Percentiles rank a stretch among this genome's conserved stretches.
Evolutionary conservation across 495 filamentous ascomycete species (phyloP).

Genomic region (Hyaloscypha variabilis): DNA sequence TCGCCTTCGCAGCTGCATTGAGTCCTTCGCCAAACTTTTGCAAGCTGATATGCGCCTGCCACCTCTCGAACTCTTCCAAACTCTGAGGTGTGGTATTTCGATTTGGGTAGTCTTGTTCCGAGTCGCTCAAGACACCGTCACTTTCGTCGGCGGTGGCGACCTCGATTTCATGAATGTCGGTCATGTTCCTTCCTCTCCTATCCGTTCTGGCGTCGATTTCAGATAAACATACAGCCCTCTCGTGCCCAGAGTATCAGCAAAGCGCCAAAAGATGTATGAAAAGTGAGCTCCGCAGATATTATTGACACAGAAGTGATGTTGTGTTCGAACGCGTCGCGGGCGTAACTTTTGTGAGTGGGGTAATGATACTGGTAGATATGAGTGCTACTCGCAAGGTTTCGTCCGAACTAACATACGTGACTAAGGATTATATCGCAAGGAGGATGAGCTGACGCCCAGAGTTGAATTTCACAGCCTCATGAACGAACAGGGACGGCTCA

Average conservation of each 20-base stretch:
- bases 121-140: constrained; percentile 9
- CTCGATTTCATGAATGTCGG: background rate
- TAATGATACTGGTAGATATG: background rate
- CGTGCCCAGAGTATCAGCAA: background rate
- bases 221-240: background rate
- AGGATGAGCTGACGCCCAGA: background rate
- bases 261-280: background rate
- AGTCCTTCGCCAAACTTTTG: constrained; percentile 17
- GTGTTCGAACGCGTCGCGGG: background rate
- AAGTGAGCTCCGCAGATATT: background rate
- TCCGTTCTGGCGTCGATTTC: background rate
- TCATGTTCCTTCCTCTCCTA: background rate
- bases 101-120: background rate
- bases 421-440: background rate
- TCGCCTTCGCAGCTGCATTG: constrained; percentile 15
- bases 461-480: background rate
- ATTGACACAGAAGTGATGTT: background rate
- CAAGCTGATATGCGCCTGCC: constrained; percentile 10
- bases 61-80: constrained; percentile 11
- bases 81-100: background rate
- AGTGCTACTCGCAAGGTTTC: background rate
- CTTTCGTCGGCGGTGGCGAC: background rate
- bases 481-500: background rate
- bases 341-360: background rate
- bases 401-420: background rate